These are phyloP conservation scores for Priceomyces medius DNA, from an alignment of 805 yeast species.

Conservation along the genomic window DNA sequence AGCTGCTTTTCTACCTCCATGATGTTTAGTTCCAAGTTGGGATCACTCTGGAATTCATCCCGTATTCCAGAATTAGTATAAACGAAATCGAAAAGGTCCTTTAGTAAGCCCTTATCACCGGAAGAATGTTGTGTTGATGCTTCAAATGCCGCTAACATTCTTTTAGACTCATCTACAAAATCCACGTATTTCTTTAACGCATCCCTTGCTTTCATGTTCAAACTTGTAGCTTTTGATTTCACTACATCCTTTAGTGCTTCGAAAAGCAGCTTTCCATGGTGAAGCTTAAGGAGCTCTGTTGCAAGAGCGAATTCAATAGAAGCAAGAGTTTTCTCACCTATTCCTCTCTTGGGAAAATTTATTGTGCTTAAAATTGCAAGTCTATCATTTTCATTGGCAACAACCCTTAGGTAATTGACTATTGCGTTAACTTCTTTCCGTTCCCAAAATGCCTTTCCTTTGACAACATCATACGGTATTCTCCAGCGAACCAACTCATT, in stretches of 20 bases:
- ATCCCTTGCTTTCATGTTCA: constrained; percentile 12
- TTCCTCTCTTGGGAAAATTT: constrained; percentile 60
- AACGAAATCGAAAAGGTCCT: constrained; percentile 21
- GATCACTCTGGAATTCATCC: constrained; percentile 25
- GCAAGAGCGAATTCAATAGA: constrained; percentile 20
- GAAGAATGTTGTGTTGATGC: not conserved
- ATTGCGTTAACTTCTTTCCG: constrained; percentile 63
- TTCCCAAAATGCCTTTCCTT: constrained; percentile 82
- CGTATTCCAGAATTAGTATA: constrained; percentile 29
- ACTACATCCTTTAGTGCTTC: constrained; percentile 11
- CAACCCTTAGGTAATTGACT: constrained; percentile 62
- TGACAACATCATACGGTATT: constrained; percentile 66
- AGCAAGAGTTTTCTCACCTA: constrained; percentile 57
- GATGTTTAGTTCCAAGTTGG: constrained; percentile 34
- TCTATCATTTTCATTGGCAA: constrained; percentile 58
- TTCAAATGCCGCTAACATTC: constrained; percentile 10
- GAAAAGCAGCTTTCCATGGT: constrained; percentile 9
- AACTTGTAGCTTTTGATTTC: constrained; percentile 5
- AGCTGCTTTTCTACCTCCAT: constrained; percentile 40
- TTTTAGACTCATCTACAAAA: constrained; percentile 22
- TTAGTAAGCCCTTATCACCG: not conserved
- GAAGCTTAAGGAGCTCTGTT: constrained; percentile 8
- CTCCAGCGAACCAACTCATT: constrained; percentile 51
- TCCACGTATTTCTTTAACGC: constrained; percentile 25
- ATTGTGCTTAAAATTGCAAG: constrained; percentile 59